These are phyloP conservation scores for Termitomyces sp. DNA, from an alignment of 768 basidiomycete genomes.

Conservation along the genomic window DNA sequence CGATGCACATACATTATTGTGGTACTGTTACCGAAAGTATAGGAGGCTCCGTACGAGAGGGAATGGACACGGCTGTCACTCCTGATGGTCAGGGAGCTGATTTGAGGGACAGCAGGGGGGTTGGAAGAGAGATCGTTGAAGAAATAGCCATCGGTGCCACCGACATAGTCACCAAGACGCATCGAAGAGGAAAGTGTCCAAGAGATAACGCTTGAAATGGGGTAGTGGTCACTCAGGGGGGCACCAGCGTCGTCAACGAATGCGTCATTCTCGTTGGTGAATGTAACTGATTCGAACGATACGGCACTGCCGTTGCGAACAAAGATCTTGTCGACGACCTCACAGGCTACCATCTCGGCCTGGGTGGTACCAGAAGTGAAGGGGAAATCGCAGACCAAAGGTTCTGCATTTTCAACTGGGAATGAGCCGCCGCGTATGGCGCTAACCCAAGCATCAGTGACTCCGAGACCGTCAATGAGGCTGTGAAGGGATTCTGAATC, in stretches of 20 bases:
- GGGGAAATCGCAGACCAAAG: conserved; percentile 29
- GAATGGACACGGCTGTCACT: conserved; percentile 30
- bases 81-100: conserved; percentile 29
- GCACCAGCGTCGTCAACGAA: conserved; percentile 27
- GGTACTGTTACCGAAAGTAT: conserved; percentile 11
- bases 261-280: conserved; percentile 28
- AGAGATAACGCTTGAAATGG: conserved; percentile 24
- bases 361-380: conserved; percentile 28
- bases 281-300: conserved; percentile 23
- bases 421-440: conserved; percentile 22
- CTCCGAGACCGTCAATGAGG: conserved; percentile 20
- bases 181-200: conserved; percentile 30
- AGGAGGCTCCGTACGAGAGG: conserved; percentile 24
- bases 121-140: conserved; percentile 28
- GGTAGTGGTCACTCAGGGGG: conserved; percentile 35
- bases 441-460: conserved; percentile 31
- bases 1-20: conserved; percentile 18
- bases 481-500: conserved; percentile 25
- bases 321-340: conserved; percentile 36
- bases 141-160: conserved; percentile 30
- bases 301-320: conserved; percentile 23
- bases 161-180: conserved; percentile 28
- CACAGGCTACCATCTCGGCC: conserved; percentile 27
- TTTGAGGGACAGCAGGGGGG: conserved; percentile 20
- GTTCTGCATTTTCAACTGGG: conserved; percentile 24